Evolutionary conservation across 495 filamentous ascomycete species (phyloP).

Genomic region (Penicillium mononematosum): DNA sequence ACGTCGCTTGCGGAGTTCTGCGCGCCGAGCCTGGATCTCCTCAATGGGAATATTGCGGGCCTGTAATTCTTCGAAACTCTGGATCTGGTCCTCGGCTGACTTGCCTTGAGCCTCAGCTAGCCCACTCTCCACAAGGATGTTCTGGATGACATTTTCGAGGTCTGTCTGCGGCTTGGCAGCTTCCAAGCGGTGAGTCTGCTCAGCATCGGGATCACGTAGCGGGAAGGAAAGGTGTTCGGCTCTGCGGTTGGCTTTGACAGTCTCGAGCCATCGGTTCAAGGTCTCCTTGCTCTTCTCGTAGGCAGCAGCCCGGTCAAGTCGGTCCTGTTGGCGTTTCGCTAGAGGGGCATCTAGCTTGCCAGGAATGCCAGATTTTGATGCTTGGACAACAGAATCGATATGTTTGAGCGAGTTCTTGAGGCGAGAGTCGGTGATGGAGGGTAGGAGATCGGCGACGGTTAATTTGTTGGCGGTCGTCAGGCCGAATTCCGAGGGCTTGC

Average conservation of each 20-base stretch:
- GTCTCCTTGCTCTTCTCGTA: constrained; percentile 91
- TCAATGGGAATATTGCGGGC: constrained; percentile 62
- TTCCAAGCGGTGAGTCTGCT: constrained; percentile 46
- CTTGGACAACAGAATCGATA: constrained; percentile 47
- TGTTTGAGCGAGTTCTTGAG: constrained; percentile 79
- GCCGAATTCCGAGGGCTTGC: constrained; percentile 57
- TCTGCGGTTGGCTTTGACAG: constrained; percentile 87
- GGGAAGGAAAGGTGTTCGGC: constrained; percentile 94
- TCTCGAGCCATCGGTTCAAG: constrained; percentile 86
- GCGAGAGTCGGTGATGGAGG: constrained; percentile 69
- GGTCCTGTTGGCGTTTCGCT: constrained; percentile 85
- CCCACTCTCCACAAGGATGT: constrained; percentile 85
- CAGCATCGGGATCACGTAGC: constrained; percentile 65
- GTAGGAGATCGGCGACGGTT: constrained; percentile 74
- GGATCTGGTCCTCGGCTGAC: constrained; percentile 61
- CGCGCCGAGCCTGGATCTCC: constrained; percentile 70
- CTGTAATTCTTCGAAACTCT: constrained; percentile 68
- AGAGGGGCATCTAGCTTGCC: constrained; percentile 83
- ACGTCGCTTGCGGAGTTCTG: constrained; percentile 73
- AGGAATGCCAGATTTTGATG: constrained; percentile 49
- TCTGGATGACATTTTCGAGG: constrained; percentile 78
- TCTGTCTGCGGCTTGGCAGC: constrained; percentile 65
- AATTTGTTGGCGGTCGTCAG: constrained; percentile 65
- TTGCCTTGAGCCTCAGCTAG: constrained; percentile 59
- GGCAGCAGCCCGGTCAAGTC: constrained; percentile 77